Base-by-base conservation (phyloP, 1,284 basidiomycete genomes). In the Takashimella koratensis region DNA sequence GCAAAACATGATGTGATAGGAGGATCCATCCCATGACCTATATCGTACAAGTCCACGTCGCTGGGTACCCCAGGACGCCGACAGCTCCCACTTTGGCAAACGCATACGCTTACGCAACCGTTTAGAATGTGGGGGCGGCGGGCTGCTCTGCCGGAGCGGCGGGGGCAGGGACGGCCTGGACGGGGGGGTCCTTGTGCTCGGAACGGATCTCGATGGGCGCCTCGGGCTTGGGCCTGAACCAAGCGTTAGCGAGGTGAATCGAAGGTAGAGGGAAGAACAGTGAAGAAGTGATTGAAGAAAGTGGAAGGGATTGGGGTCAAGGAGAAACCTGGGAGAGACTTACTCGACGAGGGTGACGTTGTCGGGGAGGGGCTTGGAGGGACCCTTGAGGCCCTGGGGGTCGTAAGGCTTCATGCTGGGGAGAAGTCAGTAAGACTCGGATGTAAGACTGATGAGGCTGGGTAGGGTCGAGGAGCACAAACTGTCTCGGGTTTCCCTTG, bases 341-440 rank as follows among this genome's bases (percentile, higher is more conserved):
- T 53, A 70, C 76, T 96, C 91, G 72, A 86, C 77, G 74, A 98
- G 90, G 71, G 86, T 86, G 74, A 99, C 94, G 63, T 87, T 87
- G 78, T 98, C 96, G 62, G 96, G 96, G 52, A 99, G 86, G 63
- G 94, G 92, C 79, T 93, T 93, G 78, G 84, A 82, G 73, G 94
- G 95, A 55, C 94, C 94, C 55, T 83, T 79, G 66, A 84, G 83
- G 59, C 93, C 93, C 72, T 90, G 86, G 57, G 93, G 90, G 79
- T 98, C 96, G 79, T 83, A 87, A 61, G 88, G 91, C 80, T 95
- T 94, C 95, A 98, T 98, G 79, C 90, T 93, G 65, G 30, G 8
- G 43, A 54, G 43, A n/a, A n/a, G 47, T 56, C 47, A 49, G 57
- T 20, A 25, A 21, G 3, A 47, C 43, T 1, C 25, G 47, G 26